Conservation (phyloP, 2,329 filamentous ascomycete species). For the Ploettnerulaceae sp. region DNA sequence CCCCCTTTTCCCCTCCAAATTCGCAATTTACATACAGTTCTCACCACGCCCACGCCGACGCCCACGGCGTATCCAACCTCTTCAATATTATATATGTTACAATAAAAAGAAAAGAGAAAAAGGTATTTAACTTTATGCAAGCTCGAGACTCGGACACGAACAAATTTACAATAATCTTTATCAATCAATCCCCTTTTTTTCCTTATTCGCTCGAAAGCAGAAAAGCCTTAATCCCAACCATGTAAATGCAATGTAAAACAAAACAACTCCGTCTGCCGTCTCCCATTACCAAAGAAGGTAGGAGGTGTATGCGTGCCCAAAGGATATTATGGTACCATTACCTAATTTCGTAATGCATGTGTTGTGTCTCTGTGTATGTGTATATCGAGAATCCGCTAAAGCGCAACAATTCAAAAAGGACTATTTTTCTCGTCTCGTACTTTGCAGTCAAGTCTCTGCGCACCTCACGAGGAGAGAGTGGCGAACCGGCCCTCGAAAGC, state of each 20-base stretch:
- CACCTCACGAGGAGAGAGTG: constrained; percentile 22
- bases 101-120: too few species aligned
- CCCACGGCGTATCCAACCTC: too few species aligned
- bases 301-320: neutral
- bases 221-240: constrained; percentile 3
- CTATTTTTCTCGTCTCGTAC: neutral
- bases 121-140: too few species aligned
- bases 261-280: constrained; percentile 3
- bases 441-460: neutral
- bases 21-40: too few species aligned
- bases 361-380: neutral
- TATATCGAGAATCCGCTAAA: constrained; percentile 7
- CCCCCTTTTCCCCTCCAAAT: too few species aligned
- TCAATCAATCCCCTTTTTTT: too few species aligned
- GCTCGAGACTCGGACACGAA: too few species aligned
- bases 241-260: constrained; percentile 7
- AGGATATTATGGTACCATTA: constrained; percentile 3
- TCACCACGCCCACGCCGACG: too few species aligned
- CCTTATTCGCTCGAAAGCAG: too few species aligned
- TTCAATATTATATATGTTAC: too few species aligned
- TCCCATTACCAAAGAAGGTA: neutral
- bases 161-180: too few species aligned
- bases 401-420: constrained; percentile 6
- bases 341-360: constrained; percentile 1
- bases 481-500: constrained; percentile 31